Conservation (phyloP, 169 alveolate species). For the Plasmodium ovale region DNA sequence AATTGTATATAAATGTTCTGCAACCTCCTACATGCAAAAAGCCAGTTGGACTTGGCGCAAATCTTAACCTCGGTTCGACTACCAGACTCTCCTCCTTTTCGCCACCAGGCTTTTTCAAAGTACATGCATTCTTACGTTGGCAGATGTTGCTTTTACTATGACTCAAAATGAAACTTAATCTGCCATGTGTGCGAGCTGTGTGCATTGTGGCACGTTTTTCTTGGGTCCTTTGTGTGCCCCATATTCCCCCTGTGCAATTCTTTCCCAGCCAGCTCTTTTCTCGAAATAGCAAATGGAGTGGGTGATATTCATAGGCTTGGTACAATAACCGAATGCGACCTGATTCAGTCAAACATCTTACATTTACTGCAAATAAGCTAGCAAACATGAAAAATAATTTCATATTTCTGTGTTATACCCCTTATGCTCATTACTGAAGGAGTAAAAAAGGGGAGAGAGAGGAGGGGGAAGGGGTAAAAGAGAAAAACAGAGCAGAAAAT, state of each 20-base stretch:
- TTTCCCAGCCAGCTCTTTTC: too few relatives aligned
- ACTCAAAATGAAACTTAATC: conserved; percentile 22
- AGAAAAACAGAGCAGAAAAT: too few relatives aligned
- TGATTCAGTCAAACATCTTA: not conserved
- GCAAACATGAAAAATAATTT: conserved; percentile 15
- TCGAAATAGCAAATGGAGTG: conserved; percentile 1
- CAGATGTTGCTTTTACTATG: not conserved
- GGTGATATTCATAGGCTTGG: not conserved
- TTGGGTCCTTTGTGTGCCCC: too few relatives aligned
- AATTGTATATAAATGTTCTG: conserved; percentile 88
- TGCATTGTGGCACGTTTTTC: too few relatives aligned
- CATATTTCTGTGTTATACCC: conserved; percentile 33
- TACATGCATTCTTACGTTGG: conserved; percentile 23
- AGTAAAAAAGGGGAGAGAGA: too few relatives aligned
- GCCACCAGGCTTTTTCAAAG: not conserved
- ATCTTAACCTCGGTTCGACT: conserved; percentile 52
- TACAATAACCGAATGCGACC: conserved; percentile 1
- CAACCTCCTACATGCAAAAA: conserved; percentile 87
- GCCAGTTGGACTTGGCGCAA: conserved; percentile 89
- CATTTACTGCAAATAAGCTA: conserved; percentile 22
- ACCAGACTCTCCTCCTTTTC: not conserved
- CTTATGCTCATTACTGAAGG: conserved; percentile 8
- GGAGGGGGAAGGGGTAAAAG: too few relatives aligned
- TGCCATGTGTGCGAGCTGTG: too few relatives aligned
- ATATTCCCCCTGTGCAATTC: too few relatives aligned